phyloP scores from a whole-genome alignment of 2,329 filamentous ascomycete species.

The Penicillium sp. region DNA sequence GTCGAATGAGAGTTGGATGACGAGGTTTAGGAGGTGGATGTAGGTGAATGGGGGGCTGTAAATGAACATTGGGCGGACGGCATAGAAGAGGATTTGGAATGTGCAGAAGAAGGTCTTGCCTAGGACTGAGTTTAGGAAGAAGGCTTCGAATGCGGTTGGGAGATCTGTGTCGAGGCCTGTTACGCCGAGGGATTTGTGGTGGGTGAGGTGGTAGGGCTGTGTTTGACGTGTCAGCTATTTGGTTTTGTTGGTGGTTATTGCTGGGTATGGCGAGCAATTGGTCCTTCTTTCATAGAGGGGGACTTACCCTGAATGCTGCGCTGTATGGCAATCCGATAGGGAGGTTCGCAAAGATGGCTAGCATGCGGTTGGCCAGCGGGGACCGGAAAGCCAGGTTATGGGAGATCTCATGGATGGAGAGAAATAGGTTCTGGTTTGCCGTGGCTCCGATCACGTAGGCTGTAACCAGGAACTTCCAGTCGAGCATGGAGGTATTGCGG shows the following conservation, averaged over 20 bases:
- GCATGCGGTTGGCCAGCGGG: conserved; percentile 73
- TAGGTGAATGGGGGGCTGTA: conserved; percentile 85
- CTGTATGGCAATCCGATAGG: conserved; percentile 96
- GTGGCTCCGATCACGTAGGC: conserved; percentile 93
- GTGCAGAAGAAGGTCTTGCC: conserved; percentile 99
- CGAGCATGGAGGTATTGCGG: conserved; percentile 73
- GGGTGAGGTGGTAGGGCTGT: conserved; percentile 92
- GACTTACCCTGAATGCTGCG: conserved; percentile 79
- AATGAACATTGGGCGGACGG: conserved; percentile 89
- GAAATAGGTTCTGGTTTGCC: conserved; percentile 96
- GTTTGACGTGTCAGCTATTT: conserved; percentile 8
- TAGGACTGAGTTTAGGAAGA: conserved; percentile 87
- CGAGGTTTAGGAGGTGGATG: conserved; percentile 80
- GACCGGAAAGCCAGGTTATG: conserved; percentile 94
- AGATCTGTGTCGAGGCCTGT: conserved; percentile 95
- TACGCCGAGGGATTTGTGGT: conserved; percentile 97
- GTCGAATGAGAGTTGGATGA: conserved; percentile 76
- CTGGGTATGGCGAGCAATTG: not conserved
- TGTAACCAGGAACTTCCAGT: conserved; percentile 78
- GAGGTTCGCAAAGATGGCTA: conserved; percentile 92
- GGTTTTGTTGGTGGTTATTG: not conserved
- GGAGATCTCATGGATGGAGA: conserved; percentile 97
- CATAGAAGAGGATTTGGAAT: conserved; percentile 99
- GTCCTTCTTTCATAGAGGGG: no score
- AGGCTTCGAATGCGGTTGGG: conserved; percentile 83